Conservation (phyloP, 2,329 filamentous ascomycete genomes). For the Thelonectria blattea region DNA sequence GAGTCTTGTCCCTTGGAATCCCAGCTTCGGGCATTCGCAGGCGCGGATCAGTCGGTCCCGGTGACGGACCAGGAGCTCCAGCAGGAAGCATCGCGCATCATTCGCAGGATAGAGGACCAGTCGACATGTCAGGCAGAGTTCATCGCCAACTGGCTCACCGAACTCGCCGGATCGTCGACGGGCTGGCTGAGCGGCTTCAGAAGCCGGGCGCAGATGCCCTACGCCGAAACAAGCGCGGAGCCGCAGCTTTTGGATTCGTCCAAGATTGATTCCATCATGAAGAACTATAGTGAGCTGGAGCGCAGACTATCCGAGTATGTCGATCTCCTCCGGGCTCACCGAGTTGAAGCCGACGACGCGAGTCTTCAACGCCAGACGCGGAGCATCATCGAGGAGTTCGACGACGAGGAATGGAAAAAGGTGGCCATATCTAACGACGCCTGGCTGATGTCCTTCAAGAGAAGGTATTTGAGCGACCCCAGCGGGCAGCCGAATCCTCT, state of each 20-base stretch:
- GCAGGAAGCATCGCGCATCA: conserved; percentile 32
- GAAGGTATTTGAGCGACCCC: neutral
- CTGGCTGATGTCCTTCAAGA: conserved; percentile 13
- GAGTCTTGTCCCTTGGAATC: conserved; percentile 38
- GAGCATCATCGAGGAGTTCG: neutral
- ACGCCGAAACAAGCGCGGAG: neutral
- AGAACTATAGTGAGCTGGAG: conserved; percentile 13
- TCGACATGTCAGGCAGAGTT: conserved; percentile 33
- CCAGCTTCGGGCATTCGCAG: conserved; percentile 30
- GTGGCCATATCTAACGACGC: conserved; percentile 4
- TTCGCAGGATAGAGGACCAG: conserved; percentile 26
- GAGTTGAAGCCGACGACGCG: conserved; percentile 11
- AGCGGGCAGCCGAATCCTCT: neutral
- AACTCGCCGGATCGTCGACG: conserved; percentile 24
- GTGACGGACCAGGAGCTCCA: conserved; percentile 27
- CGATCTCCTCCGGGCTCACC: conserved; percentile 7
- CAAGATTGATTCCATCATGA: conserved; percentile 15
- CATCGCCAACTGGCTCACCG: conserved; percentile 35
- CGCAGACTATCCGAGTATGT: conserved; percentile 10
- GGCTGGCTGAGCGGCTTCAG: conserved; percentile 33
- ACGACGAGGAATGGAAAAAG: conserved; percentile 8
- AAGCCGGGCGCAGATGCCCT: neutral
- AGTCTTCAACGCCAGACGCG: conserved; percentile 1
- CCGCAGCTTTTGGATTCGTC: neutral
- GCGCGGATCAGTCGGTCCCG: conserved; percentile 10